These are phyloP conservation scores for Coemansia sp. DNA, from an alignment of 192 early-diverging fungal genomes.

Conservation along the genomic window DNA sequence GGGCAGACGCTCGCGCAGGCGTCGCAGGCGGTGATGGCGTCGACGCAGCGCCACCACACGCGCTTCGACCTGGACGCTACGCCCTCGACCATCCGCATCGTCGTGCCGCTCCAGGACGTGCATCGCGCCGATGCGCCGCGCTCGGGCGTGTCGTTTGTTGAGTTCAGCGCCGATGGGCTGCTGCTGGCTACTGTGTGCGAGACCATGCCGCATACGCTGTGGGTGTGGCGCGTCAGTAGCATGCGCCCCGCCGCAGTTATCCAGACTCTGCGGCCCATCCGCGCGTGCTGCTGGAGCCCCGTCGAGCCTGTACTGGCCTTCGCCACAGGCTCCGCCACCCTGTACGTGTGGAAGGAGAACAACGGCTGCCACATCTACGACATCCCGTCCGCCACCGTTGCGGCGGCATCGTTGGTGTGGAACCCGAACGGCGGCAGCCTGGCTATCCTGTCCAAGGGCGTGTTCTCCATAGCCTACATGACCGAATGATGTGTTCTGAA, in stretches of 20 bases:
- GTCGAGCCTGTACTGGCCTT: conserved; percentile 34
- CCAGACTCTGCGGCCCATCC: conserved; percentile 33
- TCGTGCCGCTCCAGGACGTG: conserved; percentile 14
- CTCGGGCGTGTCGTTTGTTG: conserved; percentile 4
- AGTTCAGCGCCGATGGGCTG: conserved; percentile 39
- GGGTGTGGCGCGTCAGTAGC: conserved; percentile 36
- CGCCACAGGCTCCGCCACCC: conserved; percentile 23
- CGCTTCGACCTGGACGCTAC: conserved; percentile 26
- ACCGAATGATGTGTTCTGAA: conserved; percentile 10
- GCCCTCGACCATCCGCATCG: conserved; percentile 15
- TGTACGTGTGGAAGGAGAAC: conserved; percentile 48
- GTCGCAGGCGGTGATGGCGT: conserved; percentile 8
- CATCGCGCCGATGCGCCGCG: conserved; percentile 18
- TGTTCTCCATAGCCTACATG: conserved; percentile 36
- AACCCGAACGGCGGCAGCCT: conserved; percentile 38
- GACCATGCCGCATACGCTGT: conserved; percentile 37
- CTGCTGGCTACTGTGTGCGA: conserved; percentile 31
- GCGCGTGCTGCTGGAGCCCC: conserved; percentile 42
- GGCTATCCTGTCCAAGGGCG: conserved; percentile 37
- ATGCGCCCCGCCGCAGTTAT: conserved; percentile 33
- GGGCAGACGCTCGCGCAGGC: conserved; percentile 24
- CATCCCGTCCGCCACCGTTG: conserved; percentile 18
- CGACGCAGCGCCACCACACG: conserved; percentile 20
- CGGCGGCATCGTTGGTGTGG: conserved; percentile 23
- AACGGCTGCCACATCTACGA: conserved; percentile 37